Evolutionary conservation across 768 basidiomycete genomes (phyloP).

Genomic region (Tremella fuciformis): DNA sequence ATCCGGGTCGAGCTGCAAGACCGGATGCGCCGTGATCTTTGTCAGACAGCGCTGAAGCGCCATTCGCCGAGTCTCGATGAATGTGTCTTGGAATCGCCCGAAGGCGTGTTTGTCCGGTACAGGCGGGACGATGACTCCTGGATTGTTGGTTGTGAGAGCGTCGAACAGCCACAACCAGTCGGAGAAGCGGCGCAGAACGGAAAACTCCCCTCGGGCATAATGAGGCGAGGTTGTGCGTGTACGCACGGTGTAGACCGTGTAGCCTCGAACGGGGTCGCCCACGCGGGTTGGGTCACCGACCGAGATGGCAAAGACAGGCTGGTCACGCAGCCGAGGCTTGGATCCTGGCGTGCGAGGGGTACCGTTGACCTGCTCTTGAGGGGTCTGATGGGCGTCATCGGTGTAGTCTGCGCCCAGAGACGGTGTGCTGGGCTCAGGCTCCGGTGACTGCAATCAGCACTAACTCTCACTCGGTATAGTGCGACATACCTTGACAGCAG

Average conservation of each 20-base stretch:
- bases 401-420: neutral
- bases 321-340: neutral
- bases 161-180: slow-evolving; percentile 98
- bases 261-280: slow-evolving; percentile 79
- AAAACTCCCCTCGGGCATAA: slow-evolving; percentile 78
- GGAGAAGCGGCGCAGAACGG: slow-evolving; percentile 92
- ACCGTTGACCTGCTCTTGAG: neutral
- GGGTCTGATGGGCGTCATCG: neutral
- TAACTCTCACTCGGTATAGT: neutral
- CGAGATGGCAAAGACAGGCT: slow-evolving; percentile 73
- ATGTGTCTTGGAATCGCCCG: slow-evolving; percentile 84
- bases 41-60: slow-evolving; percentile 86
- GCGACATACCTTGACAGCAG: slow-evolving; percentile 13
- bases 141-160: slow-evolving; percentile 80
- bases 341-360: slow-evolving; percentile 4
- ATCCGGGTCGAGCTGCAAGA: slow-evolving; percentile 81
- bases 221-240: slow-evolving; percentile 81
- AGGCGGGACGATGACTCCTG: slow-evolving; percentile 94
- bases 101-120: slow-evolving; percentile 93
- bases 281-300: slow-evolving; percentile 98
- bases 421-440: neutral
- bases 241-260: slow-evolving; percentile 95
- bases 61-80: slow-evolving; percentile 77
- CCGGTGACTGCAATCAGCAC: neutral
- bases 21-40: slow-evolving; percentile 89